Percentiles rank a stretch among this genome's conserved stretches.
Conservation (phyloP, 1,284 basidiomycete species). For the Mycosarcoma mackinlayi region DNA sequence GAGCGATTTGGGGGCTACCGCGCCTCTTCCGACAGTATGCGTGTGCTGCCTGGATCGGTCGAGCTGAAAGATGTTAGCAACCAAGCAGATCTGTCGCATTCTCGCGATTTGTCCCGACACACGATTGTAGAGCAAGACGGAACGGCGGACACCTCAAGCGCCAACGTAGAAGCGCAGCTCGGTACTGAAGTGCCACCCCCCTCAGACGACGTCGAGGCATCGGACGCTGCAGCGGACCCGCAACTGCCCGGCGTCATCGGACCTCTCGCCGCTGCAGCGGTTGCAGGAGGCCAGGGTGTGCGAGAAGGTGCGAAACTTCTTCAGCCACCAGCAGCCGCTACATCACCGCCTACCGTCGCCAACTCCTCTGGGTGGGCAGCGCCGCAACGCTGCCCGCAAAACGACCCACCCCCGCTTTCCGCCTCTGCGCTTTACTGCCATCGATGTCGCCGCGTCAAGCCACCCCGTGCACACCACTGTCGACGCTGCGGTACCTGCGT, state of each 20-base stretch:
- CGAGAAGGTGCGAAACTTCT: slow-evolving; percentile 4
- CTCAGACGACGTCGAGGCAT: slow-evolving; percentile 1
- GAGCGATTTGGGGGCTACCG: slow-evolving; percentile 33
- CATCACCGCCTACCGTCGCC: neutral
- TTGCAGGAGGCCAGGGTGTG: slow-evolving; percentile 16
- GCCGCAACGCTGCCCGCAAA: slow-evolving; percentile 22
- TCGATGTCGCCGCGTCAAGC: slow-evolving; percentile 73
- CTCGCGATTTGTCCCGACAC: slow-evolving; percentile 6
- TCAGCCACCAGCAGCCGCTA: neutral
- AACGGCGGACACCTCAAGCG: slow-evolving; percentile 10
- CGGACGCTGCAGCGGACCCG: slow-evolving; percentile 9
- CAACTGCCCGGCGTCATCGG: slow-evolving; percentile 26
- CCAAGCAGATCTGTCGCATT: slow-evolving; percentile 11
- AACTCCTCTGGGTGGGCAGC: slow-evolving; percentile 12
- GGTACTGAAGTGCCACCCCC: neutral
- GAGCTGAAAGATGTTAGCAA: slow-evolving; percentile 21
- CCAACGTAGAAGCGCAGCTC: slow-evolving; percentile 14
- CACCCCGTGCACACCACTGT: slow-evolving; percentile 80
- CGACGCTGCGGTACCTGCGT: slow-evolving; percentile 78
- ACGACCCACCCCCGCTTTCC: slow-evolving; percentile 38
- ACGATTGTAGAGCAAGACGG: slow-evolving; percentile 10
- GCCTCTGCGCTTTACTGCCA: slow-evolving; percentile 58
- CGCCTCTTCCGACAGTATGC: slow-evolving; percentile 44
- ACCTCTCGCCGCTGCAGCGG: slow-evolving; percentile 17
- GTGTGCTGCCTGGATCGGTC: slow-evolving; percentile 42